phyloP scores from a whole-genome alignment of 83 land plant genomes.

The Larix sibirica region DNA sequence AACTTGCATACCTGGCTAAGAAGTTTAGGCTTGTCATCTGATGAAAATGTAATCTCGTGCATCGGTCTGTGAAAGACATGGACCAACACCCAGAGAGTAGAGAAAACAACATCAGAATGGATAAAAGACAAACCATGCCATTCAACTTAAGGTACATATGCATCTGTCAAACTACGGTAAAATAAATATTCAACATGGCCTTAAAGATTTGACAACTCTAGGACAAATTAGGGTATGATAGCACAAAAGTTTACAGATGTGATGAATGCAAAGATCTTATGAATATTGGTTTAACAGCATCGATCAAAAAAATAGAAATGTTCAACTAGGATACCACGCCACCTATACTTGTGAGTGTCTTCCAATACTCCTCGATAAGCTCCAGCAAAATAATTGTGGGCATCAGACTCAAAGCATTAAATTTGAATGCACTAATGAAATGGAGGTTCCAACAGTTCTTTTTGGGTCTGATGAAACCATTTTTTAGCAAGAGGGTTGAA shows the following conservation, averaged over 20 bases:
- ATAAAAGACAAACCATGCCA: background rate
- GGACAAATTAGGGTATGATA: background rate
- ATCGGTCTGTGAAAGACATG: constrained; percentile 54
- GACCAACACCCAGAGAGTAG: background rate
- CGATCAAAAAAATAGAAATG: background rate
- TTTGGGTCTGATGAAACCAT: too few relatives aligned
- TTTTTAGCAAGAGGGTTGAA: too few relatives aligned
- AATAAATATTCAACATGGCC: background rate
- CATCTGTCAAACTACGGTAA: background rate
- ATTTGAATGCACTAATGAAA: background rate
- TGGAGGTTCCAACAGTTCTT: background rate
- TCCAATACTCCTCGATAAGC: background rate
- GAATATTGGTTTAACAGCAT: background rate
- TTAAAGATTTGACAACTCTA: background rate
- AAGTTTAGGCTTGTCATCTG: constrained; percentile 90
- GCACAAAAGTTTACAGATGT: too few relatives aligned
- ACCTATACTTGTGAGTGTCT: background rate
- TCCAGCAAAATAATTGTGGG: background rate
- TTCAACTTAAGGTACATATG: background rate
- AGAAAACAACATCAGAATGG: constrained; percentile 4
- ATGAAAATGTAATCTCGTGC: constrained; percentile 90
- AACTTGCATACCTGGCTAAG: constrained; percentile 70
- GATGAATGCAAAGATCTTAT: background rate
- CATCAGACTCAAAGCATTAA: background rate
- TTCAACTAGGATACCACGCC: background rate